Evolutionary conservation across 2,329 filamentous ascomycete species (phyloP), one percentile per base, ranked within the genome.

Genomic region (Fusarium illudens): DNA sequence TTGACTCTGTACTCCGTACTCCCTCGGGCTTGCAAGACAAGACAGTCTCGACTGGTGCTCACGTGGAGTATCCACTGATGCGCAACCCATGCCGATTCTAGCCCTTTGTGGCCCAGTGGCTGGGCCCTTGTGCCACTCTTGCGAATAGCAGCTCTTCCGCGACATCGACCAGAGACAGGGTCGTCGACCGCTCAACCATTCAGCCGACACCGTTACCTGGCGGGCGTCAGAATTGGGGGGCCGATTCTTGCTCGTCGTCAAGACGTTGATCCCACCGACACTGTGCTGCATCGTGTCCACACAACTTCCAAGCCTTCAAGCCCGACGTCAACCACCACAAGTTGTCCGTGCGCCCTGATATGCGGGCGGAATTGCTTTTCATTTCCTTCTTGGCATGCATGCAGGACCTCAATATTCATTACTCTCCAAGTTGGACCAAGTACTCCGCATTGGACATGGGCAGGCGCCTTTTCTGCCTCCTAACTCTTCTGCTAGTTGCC

Each of bases 11-110:
- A 64, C 64, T 60, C 67, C 70, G 65, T 68, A 64, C 64, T 60
- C 67, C 70, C 66, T 65, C 29, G 56, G 64, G 59, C 57, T 66
- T 71, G 62, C 66, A 63, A 73, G 68, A 70, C 70, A 71, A 73
- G 65, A 70, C 70, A 71, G 60, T 71, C 64, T 65, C 57, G 64
- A 67, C 51, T 59, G 57, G 32, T 60, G 56, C 71, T 75, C 73
- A 75, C 73, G 73, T 75, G 73, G 73, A 75, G 71, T 73, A 64
- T 56, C 73, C 73, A 74, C 73, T 72, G 73, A 75, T 75, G 71
- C 71, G 71, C 73, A 64, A 62, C 62, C 71, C 64, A 73, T 73
- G 68, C 61, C 58, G 65, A 67, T 72, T 71, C 67, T 68, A 72
- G 68, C 64, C 63, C 64, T 58, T 66, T 66, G 58, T 64, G 59